Evolutionary conservation across 208 protist species (phyloP).

Genomic region (Wallacemonas rigidus): DNA sequence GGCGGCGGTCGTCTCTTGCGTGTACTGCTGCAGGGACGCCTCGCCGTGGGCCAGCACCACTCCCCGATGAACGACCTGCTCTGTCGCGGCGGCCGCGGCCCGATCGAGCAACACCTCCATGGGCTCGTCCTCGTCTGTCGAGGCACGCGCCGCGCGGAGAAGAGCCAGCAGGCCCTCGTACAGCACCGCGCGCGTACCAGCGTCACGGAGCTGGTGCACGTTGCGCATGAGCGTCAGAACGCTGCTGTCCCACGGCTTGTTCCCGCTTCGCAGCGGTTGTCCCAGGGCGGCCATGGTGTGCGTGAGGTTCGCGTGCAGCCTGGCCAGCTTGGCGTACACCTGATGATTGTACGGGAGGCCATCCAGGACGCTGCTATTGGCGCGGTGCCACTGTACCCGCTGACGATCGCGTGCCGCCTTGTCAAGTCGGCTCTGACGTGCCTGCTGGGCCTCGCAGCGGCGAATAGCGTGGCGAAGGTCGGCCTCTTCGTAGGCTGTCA

Average conservation of each 20-base stretch:
- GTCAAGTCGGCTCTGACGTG: conserved; percentile 14
- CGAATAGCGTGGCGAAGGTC: conserved; percentile 40
- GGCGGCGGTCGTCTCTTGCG: conserved; percentile 19
- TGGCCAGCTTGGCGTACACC: conserved; percentile 61
- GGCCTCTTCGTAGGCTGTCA: conserved; percentile 36
- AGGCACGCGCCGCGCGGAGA: conserved; percentile 61
- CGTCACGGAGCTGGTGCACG: conserved; percentile 60
- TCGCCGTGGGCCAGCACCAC: conserved; percentile 22
- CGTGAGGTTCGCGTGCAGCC: conserved; percentile 51
- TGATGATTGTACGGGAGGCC: conserved; percentile 58
- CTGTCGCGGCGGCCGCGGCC: conserved; percentile 42
- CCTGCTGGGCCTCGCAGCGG: conserved; percentile 14
- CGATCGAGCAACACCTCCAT: conserved; percentile 51
- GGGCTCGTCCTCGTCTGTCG: conserved; percentile 28
- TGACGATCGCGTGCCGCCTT: conserved; percentile 26
- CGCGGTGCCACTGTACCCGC: conserved; percentile 38
- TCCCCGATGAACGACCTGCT: conserved; percentile 21
- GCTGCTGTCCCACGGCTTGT: conserved; percentile 54
- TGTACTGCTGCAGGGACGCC: conserved; percentile 21
- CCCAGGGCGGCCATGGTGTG: conserved; percentile 32
- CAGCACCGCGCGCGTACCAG: conserved; percentile 41
- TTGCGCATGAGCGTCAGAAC: conserved; percentile 41
- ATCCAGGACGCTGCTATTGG: conserved; percentile 49
- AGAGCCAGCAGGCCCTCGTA: conserved; percentile 60
- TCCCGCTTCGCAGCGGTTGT: not conserved